Base-by-base conservation (phyloP, 2,329 filamentous ascomycete genomes). In the Ophiostoma piceae region DNA sequence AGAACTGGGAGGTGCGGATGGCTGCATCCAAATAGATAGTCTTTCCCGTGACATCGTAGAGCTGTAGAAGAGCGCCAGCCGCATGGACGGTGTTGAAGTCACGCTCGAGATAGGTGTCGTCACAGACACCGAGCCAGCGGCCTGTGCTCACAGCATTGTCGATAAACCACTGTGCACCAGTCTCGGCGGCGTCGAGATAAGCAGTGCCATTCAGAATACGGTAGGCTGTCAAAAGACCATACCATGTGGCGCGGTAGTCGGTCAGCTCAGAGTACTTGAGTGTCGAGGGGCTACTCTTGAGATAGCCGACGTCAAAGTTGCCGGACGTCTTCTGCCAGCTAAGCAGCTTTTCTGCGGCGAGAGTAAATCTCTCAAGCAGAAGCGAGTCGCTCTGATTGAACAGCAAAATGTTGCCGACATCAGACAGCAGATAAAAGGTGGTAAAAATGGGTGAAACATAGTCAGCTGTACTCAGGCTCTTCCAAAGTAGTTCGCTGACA, bases 201-300 rank as follows among this genome's bases (percentile, higher is more conserved):
- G 67, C 69, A 6, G 39, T 60, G 67, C 71, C 67, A 22, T 66
- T 51, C 22, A 72, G 39, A 5, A 72, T 35, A 22, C 69, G 67
- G 65, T 72, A 72, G 6, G 71, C 71, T 0, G 69, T 22, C 29
- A 72, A 67, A 9, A 72, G 69, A 3, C 71, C 71, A 67, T 72
- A 72, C 71, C 71, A 72, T 19, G 71, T 72, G 7, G 71, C 71
- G 19, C 71, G 69, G 57, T 67, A 64, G 57, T 72, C 71, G 32
- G 41, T 67, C 54, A 72, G 67, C 47, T 72, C 67, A 6, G 69
- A 39, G 66, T 72, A 72, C 60, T 69, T 72, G 62, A 67, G 67
- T 26, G 71, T 57, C 6, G 67, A 14, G 41, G 71, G 69, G 60
- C 64, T 67, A 29, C 47, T 39, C 65, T 71, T 71, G 69, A 67